Evolutionary conservation across 2,329 filamentous ascomycete genomes (phyloP).

Genomic region (Talaromyces sp.): DNA sequence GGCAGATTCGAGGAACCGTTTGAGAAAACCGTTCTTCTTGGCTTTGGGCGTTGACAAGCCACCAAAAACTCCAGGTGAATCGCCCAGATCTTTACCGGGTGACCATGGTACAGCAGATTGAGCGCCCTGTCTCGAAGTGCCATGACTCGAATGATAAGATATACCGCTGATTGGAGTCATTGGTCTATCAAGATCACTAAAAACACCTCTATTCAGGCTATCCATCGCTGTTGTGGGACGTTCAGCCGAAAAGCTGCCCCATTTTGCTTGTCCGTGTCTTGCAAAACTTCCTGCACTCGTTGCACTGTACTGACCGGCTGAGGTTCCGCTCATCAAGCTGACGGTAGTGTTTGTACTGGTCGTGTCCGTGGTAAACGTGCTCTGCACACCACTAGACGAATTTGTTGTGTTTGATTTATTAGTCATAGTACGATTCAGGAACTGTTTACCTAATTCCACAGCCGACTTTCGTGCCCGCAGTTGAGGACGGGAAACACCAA

Average conservation of each 20-base stretch:
- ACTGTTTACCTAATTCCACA: constrained; percentile 68
- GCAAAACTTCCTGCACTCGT: constrained; percentile 94
- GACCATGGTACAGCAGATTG: constrained; percentile 65
- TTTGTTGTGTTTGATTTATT: constrained; percentile 83
- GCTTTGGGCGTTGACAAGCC: constrained; percentile 72
- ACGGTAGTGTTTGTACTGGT: constrained; percentile 73
- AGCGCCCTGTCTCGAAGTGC: constrained; percentile 52
- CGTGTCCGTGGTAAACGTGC: constrained; percentile 61
- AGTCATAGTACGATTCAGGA: constrained; percentile 75
- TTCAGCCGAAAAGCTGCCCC: constrained; percentile 30
- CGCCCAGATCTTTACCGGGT: constrained; percentile 52
- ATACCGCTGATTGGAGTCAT: constrained; percentile 65
- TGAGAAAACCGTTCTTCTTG: constrained; percentile 87
- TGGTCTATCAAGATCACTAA: constrained; percentile 43
- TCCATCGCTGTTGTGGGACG: constrained; percentile 46
- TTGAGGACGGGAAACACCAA: constrained; percentile 36
- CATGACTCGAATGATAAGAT: constrained; percentile 90
- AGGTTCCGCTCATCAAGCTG: constrained; percentile 90
- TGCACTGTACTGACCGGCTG: constrained; percentile 85
- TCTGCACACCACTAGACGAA: constrained; percentile 69
- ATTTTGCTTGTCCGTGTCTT: constrained; percentile 58
- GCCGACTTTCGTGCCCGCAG: constrained; percentile 50
- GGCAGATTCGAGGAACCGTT: constrained; percentile 88
- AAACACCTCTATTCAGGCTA: constrained; percentile 37
- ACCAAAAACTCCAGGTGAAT: constrained; percentile 67